These are phyloP conservation scores for Bullera alba DNA, from an alignment of 768 basidiomycete species.

Conservation along the genomic window DNA sequence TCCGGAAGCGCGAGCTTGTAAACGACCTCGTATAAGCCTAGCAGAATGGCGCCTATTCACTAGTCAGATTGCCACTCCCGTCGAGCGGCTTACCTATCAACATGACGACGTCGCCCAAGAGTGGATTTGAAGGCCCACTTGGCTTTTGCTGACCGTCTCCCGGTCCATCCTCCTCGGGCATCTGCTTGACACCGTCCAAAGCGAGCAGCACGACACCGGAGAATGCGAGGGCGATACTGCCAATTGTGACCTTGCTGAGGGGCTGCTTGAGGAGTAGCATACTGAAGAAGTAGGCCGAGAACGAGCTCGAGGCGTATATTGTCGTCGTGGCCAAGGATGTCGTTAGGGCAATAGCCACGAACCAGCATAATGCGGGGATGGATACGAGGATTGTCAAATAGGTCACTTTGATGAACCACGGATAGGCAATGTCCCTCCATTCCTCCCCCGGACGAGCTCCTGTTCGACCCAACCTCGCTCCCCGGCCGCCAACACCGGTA, in stretches of 20 bases:
- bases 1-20: slow-evolving; percentile 44
- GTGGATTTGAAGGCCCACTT: slow-evolving; percentile 6
- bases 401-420: slow-evolving; percentile 19
- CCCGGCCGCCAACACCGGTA: too few relatives aligned
- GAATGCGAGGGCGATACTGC: slow-evolving; percentile 73
- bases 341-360: slow-evolving; percentile 17
- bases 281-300: slow-evolving; percentile 84
- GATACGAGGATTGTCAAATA: slow-evolving; percentile 36
- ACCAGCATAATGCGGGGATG: slow-evolving; percentile 40
- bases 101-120: slow-evolving; percentile 43
- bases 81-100: slow-evolving; percentile 25
- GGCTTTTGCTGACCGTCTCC: slow-evolving; percentile 43
- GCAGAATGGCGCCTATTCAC: slow-evolving; percentile 30
- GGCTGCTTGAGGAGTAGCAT: slow-evolving; percentile 50
- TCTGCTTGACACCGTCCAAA: slow-evolving; percentile 53
- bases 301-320: slow-evolving; percentile 82
- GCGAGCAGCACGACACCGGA: slow-evolving; percentile 72
- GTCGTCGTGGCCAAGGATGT: slow-evolving; percentile 76
- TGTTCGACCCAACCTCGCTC: not conserved
- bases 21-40: slow-evolving; percentile 45
- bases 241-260: slow-evolving; percentile 64
- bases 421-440: slow-evolving; percentile 10
- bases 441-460: slow-evolving; percentile 1
- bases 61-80: too few relatives aligned
- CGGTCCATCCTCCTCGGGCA: slow-evolving; percentile 3